Conservation (phyloP, 148 eudicot genomes). For the Tetragonia tetragonoides region DNA sequence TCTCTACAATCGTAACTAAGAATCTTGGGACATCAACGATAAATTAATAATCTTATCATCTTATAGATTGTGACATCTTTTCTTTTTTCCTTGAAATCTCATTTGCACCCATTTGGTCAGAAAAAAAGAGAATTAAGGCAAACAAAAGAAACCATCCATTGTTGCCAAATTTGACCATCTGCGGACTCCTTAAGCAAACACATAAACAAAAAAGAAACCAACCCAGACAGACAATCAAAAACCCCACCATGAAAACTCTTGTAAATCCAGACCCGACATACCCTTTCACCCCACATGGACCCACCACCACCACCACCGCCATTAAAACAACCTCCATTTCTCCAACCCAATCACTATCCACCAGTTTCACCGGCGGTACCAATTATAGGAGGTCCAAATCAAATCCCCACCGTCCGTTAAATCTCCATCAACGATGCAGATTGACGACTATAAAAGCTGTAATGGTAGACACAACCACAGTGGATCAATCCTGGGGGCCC, state of each 20-base stretch:
- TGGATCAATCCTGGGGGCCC: constrained; percentile 34
- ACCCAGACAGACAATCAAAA: no score
- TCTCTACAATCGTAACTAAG: no score
- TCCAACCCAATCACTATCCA: not conserved
- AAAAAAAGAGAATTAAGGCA: no score
- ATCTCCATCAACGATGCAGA: constrained; percentile 23
- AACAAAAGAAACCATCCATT: no score
- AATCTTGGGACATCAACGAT: no score
- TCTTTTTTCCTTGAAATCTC: no score
- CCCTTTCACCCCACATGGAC: constrained; percentile 15
- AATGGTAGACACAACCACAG: constrained; percentile 31
- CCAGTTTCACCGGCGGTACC: constrained; percentile 7
- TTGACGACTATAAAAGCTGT: constrained; percentile 38
- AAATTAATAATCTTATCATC: no score
- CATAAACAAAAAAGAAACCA: not conserved
- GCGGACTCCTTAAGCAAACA: not conserved
- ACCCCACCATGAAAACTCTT: constrained; percentile 33
- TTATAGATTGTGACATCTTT: no score
- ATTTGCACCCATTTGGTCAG: no score
- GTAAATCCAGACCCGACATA: constrained; percentile 31
- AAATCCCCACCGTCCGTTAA: constrained; percentile 5
- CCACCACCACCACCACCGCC: constrained; percentile 11
- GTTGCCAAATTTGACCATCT: not conserved
- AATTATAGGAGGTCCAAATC: not conserved
- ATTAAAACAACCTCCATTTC: not conserved